phyloP scores from a whole-genome alignment of 108 stramenopile genomes.

The Fistulifera solaris region DNA sequence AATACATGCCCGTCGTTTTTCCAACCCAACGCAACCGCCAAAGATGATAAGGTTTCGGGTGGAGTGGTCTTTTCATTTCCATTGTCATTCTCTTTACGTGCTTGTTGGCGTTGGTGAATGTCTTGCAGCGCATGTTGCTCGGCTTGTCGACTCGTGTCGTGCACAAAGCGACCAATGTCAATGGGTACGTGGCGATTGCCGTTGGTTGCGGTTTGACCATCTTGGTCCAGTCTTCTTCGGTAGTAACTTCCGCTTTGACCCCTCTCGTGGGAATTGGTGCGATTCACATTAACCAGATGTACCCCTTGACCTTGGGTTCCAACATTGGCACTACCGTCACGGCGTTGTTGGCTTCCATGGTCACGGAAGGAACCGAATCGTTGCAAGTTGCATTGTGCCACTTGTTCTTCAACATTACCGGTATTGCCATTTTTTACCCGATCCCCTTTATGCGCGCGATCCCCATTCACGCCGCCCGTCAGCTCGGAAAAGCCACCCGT shows the following conservation, averaged over 20 bases:
- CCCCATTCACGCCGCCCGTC: slow-evolving; percentile 48
- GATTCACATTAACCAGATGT: slow-evolving; percentile 67
- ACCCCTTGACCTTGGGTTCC: slow-evolving; percentile 79
- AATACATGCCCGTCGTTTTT: slow-evolving; percentile 70
- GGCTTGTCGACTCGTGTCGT: slow-evolving; percentile 69
- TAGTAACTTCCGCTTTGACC: slow-evolving; percentile 75
- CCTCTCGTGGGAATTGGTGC: slow-evolving; percentile 76
- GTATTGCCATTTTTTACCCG: slow-evolving; percentile 79
- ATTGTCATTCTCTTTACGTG: slow-evolving; percentile 63
- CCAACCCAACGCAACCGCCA: slow-evolving; percentile 42
- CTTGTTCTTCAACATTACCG: slow-evolving; percentile 78
- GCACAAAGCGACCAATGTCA: slow-evolving; percentile 82
- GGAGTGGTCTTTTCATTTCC: slow-evolving; percentile 61
- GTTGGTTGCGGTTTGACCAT: slow-evolving; percentile 76
- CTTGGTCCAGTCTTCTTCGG: slow-evolving; percentile 73
- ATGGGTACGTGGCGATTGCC: slow-evolving; percentile 66
- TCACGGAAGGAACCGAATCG: slow-evolving; percentile 16
- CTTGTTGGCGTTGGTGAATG: slow-evolving; percentile 66
- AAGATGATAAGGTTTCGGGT: slow-evolving; percentile 62
- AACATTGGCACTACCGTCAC: slow-evolving; percentile 85
- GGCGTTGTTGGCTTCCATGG: slow-evolving; percentile 46
- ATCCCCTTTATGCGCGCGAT: slow-evolving; percentile 65
- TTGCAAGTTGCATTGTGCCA: slow-evolving; percentile 75
- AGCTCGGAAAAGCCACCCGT: slow-evolving; percentile 51
- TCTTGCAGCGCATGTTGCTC: slow-evolving; percentile 65